Percentiles rank a stretch among this genome's conserved stretches.
These are phyloP conservation scores for Arctostaphylos glauca DNA, from an alignment of 148 eudicot genomes.

Conservation along the genomic window DNA sequence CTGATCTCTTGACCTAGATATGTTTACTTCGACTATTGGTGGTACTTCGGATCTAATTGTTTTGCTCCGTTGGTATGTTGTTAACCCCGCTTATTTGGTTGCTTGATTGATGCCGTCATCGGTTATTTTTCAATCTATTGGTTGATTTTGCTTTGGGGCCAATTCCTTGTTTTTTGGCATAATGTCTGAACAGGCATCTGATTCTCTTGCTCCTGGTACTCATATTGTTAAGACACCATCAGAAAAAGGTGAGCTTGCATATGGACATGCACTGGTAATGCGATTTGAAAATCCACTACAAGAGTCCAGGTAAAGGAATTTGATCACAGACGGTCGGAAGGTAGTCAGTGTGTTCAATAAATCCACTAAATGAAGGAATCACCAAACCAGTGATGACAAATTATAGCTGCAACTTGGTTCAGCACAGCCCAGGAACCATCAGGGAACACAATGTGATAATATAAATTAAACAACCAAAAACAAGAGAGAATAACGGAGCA, in stretches of 20 bases:
- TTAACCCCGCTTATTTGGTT: no score
- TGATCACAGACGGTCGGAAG: not conserved
- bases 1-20: no score
- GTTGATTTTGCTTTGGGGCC: no score
- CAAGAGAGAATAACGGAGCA: not conserved
- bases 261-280: not conserved
- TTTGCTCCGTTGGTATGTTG: no score
- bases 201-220: not conserved
- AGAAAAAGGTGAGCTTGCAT: not conserved
- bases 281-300: not conserved
- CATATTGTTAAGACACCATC: not conserved
- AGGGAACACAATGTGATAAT: not conserved
- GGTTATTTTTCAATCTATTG: no score
- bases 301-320: not conserved
- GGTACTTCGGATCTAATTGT: no score
- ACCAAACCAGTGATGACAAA: not conserved
- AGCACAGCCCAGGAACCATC: not conserved
- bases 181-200: no score
- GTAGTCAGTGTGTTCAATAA: not conserved
- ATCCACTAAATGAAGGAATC: conserved; percentile 3
- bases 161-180: no score
- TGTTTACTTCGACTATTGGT: no score
- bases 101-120: no score
- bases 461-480: not conserved
- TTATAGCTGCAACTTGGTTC: not conserved